Conservation (phyloP, 768 basidiomycete genomes). For the Lactarius tabidus region DNA sequence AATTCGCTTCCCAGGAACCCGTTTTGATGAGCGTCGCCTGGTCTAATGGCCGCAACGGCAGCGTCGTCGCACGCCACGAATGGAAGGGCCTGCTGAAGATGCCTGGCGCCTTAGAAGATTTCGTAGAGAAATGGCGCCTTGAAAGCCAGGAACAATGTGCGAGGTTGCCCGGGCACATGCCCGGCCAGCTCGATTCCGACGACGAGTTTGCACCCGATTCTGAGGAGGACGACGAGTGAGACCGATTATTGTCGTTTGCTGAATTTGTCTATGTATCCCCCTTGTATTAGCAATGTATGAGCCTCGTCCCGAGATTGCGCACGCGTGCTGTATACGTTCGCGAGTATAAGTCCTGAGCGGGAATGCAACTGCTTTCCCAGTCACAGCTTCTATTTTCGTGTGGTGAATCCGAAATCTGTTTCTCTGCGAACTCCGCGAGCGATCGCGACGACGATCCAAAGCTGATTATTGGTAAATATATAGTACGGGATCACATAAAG, state of each 20-base stretch:
- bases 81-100: constrained; percentile 91
- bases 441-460: background rate
- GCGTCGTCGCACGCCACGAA: constrained; percentile 86
- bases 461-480: background rate
- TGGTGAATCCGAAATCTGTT: background rate
- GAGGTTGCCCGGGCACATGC: constrained; percentile 18
- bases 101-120: constrained; percentile 64
- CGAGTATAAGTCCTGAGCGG: no score
- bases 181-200: constrained; percentile 18
- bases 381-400: no score
- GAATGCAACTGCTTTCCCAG: no score
- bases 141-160: constrained; percentile 34
- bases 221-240: constrained; percentile 17
- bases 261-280: background rate
- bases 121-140: constrained; percentile 51
- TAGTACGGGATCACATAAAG: background rate
- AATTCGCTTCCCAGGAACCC: constrained; percentile 55
- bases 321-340: background rate
- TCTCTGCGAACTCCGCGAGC: background rate
- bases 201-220: constrained; percentile 9
- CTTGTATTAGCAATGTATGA: background rate
- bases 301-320: background rate
- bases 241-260: background rate
- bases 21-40: constrained; percentile 90
- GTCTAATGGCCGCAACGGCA: constrained; percentile 62